Percentiles rank a stretch among this genome's conserved stretches.
phyloP scores from a whole-genome alignment of 140 eudicot genomes.

The Stevia rebaudiana region DNA sequence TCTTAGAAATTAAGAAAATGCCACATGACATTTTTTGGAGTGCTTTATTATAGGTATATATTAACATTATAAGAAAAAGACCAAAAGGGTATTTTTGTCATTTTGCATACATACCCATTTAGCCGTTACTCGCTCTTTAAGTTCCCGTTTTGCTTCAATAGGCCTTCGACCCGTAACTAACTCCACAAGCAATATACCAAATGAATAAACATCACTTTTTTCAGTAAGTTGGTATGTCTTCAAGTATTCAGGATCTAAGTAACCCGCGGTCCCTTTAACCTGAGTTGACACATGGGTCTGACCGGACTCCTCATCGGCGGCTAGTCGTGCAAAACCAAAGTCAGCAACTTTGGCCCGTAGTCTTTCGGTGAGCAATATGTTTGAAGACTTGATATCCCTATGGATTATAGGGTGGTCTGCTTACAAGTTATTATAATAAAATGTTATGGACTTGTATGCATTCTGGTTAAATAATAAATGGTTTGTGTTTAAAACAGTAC shows the following conservation, averaged over 20 bases:
- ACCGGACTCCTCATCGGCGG: slow-evolving; percentile 56
- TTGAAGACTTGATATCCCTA: slow-evolving; percentile 93
- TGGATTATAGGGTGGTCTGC: slow-evolving; percentile 95
- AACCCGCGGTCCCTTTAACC: slow-evolving; percentile 99
- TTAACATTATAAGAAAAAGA: background rate
- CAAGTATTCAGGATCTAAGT: slow-evolving; percentile 93
- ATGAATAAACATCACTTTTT: slow-evolving; percentile 91
- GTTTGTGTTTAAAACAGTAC: slow-evolving; percentile 19
- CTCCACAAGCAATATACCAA: slow-evolving; percentile 87
- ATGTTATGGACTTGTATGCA: too few relatives aligned
- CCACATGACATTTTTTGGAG: too few relatives aligned
- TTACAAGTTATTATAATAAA: background rate
- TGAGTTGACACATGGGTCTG: slow-evolving; percentile 92
- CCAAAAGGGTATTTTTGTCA: background rate
- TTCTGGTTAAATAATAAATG: background rate
- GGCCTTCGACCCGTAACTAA: slow-evolving; percentile 87
- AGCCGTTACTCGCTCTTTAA: slow-evolving; percentile 65
- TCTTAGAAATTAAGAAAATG: too few relatives aligned
- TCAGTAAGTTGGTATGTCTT: slow-evolving; percentile 82
- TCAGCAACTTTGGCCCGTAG: slow-evolving; percentile 94
- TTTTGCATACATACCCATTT: slow-evolving; percentile 57
- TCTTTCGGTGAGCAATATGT: slow-evolving; percentile 74
- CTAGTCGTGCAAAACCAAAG: slow-evolving; percentile 85
- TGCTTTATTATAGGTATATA: too few relatives aligned
- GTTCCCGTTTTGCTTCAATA: slow-evolving; percentile 64